Evolutionary conservation across 805 yeast species (phyloP).

Genomic region (Zygoascus ofunaensis): DNA sequence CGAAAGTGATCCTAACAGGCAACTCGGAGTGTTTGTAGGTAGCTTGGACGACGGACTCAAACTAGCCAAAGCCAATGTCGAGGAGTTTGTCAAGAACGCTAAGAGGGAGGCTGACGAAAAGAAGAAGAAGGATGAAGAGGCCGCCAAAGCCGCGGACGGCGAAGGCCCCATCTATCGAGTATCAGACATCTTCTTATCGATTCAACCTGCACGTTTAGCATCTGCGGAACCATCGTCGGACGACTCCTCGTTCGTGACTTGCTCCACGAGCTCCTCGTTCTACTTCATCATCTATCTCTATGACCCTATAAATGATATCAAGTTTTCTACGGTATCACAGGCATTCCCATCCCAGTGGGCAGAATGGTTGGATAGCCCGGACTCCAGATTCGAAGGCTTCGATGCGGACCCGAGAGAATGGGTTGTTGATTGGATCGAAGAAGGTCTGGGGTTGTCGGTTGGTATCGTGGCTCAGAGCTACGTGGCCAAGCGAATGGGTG

Average conservation of each 20-base stretch:
- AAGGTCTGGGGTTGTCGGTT: conserved; percentile 67
- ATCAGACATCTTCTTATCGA: conserved; percentile 62
- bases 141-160: conserved; percentile 9
- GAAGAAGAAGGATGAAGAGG: conserved; percentile 7
- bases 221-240: conserved; percentile 24
- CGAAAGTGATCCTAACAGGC: conserved; percentile 30
- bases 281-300: conserved; percentile 65
- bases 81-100: conserved; percentile 41
- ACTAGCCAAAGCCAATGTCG: conserved; percentile 78
- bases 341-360: conserved; percentile 89
- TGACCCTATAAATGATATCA: conserved; percentile 71
- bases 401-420: conserved; percentile 71
- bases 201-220: conserved; percentile 48
- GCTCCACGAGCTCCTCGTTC: conserved; percentile 42
- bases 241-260: conserved; percentile 15
- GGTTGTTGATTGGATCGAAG: conserved; percentile 72
- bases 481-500: conserved; percentile 83
- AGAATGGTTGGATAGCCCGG: conserved; percentile 63
- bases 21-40: conserved; percentile 67
- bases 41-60: conserved; percentile 78
- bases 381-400: conserved; percentile 31
- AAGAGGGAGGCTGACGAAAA: not conserved
- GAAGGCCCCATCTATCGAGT: conserved; percentile 21
- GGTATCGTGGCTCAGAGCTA: conserved; percentile 88
- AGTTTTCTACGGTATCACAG: conserved; percentile 71